phyloP scores from a whole-genome alignment of 345 rosid species.

The Hibiscus trionum region DNA sequence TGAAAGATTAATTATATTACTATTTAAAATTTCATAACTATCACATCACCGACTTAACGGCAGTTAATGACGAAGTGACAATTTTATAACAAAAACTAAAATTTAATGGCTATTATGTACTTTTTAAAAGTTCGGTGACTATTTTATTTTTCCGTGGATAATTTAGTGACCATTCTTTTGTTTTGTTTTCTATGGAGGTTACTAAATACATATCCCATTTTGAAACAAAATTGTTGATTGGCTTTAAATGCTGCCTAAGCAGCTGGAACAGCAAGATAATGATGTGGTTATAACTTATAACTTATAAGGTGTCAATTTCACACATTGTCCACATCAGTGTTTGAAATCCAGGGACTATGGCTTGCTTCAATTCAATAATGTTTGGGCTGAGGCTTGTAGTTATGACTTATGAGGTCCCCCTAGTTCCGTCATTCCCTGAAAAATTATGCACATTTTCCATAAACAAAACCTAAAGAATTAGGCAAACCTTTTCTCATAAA shows the following conservation, averaged over 20 bases:
- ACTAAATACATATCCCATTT: neutral
- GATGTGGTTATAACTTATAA: neutral
- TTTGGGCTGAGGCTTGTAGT: neutral
- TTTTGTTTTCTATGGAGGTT: neutral
- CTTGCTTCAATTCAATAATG: slow-evolving; percentile 4
- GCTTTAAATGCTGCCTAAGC: neutral
- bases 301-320: slow-evolving; percentile 1
- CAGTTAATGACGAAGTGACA: too few species aligned
- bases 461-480: neutral
- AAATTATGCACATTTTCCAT: neutral
- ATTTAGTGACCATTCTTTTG: too few species aligned
- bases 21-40: too few species aligned
- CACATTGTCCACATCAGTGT: neutral
- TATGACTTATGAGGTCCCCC: neutral
- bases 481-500: neutral
- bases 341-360: slow-evolving; percentile 6
- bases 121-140: too few species aligned
- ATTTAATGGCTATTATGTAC: too few species aligned
- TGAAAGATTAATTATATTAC: too few species aligned
- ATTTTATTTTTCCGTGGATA: too few species aligned
- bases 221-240: neutral
- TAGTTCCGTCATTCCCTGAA: neutral
- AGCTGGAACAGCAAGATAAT: neutral
- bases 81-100: too few species aligned
- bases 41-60: too few species aligned